A percentile compares a stretch with the other conserved stretches of the same genome.
phyloP scores from a whole-genome alignment of 108 stramenopile species.

The Pseudonitzschia multiseries region DNA sequence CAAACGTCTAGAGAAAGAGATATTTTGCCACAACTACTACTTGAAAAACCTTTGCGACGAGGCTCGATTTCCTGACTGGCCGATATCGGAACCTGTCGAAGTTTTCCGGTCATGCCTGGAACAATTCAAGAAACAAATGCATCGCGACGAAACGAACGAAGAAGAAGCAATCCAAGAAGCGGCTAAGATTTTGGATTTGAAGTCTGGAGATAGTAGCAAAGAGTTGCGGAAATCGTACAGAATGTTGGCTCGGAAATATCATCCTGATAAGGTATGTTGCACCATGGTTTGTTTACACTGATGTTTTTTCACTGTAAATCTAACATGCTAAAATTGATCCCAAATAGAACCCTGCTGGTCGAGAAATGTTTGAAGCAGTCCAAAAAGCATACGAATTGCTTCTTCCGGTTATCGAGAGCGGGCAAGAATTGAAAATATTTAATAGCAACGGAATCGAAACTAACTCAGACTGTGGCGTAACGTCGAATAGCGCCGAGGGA shows the following conservation, averaged over 20 bases:
- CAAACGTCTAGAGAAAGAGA: slow-evolving; percentile 65
- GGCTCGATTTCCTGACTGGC: slow-evolving; percentile 72
- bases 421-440: slow-evolving; percentile 37
- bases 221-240: slow-evolving; percentile 67
- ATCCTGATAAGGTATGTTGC: slow-evolving; percentile 60
- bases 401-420: slow-evolving; percentile 57
- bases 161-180: slow-evolving; percentile 58
- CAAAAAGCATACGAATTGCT: slow-evolving; percentile 75
- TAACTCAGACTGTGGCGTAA: neutral
- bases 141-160: slow-evolving; percentile 46
- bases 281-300: neutral
- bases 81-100: slow-evolving; percentile 73
- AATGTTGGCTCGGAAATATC: slow-evolving; percentile 65
- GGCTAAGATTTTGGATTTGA: slow-evolving; percentile 45
- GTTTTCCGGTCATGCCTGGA: slow-evolving; percentile 68
- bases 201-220: slow-evolving; percentile 45
- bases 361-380: slow-evolving; percentile 80
- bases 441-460: slow-evolving; percentile 1
- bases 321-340: neutral
- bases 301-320: neutral
- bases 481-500: slow-evolving; percentile 36
- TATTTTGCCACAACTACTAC: slow-evolving; percentile 86
- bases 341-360: slow-evolving; percentile 55
- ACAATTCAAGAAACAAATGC: slow-evolving; percentile 62
- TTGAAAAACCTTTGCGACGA: slow-evolving; percentile 78